Evolutionary conservation across 208 protist genomes (phyloP).

Genomic region (Trypanosoma brucei): DNA sequence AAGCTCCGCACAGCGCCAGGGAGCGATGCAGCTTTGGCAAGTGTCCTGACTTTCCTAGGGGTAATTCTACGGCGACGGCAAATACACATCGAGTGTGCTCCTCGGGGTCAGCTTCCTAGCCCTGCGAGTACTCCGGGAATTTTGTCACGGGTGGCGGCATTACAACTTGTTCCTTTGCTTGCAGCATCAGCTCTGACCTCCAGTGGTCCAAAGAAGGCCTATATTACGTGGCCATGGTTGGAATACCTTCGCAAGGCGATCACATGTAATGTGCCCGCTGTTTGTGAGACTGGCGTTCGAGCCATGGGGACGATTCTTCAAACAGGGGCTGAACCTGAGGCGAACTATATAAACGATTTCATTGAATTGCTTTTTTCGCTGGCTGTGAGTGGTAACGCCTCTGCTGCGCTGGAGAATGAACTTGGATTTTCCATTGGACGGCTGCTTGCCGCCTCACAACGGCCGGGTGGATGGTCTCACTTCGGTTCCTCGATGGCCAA

Average conservation of each 20-base stretch:
- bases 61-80: constrained; percentile 36
- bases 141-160: constrained; percentile 32
- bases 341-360: constrained; percentile 9
- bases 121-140: constrained; percentile 34
- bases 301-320: constrained; percentile 19
- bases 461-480: constrained; percentile 30
- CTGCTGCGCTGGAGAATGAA: constrained; percentile 27
- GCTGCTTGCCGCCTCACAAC: constrained; percentile 37
- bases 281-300: constrained; percentile 21
- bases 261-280: constrained; percentile 11
- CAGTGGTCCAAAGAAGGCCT: too few relatives aligned
- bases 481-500: constrained; percentile 37
- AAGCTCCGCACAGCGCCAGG: constrained; percentile 13
- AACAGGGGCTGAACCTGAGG: constrained; percentile 11
- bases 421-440: constrained; percentile 39
- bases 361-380: constrained; percentile 21
- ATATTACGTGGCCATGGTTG: constrained; percentile 6
- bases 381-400: constrained; percentile 2
- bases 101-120: constrained; percentile 47
- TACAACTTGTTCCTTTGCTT: constrained; percentile 32
- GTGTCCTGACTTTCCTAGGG: constrained; percentile 36
- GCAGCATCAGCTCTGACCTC: background rate
- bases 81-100: constrained; percentile 30
- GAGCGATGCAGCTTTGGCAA: constrained; percentile 14
- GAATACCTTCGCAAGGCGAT: constrained; percentile 32